phyloP scores from a whole-genome alignment of 768 basidiomycete species.

The Boletus reticuloceps region DNA sequence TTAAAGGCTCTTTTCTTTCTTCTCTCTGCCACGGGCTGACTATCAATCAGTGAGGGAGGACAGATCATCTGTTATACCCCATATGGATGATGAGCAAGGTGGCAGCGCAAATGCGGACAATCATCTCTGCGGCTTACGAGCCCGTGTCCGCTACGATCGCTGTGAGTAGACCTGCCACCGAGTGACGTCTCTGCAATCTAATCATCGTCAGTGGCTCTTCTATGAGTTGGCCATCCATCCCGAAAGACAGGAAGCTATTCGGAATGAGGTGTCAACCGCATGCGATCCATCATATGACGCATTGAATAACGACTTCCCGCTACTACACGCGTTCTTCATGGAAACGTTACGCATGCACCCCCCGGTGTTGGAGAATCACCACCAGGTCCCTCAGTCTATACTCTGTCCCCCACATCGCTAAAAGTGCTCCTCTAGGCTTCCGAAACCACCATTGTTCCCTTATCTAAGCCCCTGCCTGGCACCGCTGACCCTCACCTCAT shows the following conservation, averaged over 20 bases:
- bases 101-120: slow-evolving; percentile 59
- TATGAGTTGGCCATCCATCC: slow-evolving; percentile 58
- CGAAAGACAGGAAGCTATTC: slow-evolving; percentile 51
- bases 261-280: slow-evolving; percentile 49
- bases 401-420: background rate
- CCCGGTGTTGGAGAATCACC: slow-evolving; percentile 62
- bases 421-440: slow-evolving; percentile 38
- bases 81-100: slow-evolving; percentile 49
- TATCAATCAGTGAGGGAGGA: slow-evolving; percentile 40
- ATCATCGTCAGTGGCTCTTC: slow-evolving; percentile 52
- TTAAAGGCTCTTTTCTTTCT: background rate
- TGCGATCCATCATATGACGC: slow-evolving; percentile 51
- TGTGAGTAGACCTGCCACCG: slow-evolving; percentile 19
- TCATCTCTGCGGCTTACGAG: slow-evolving; percentile 56
- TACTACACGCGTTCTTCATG: slow-evolving; percentile 60
- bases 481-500: slow-evolving; percentile 41
- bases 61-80: slow-evolving; percentile 35
- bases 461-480: slow-evolving; percentile 50
- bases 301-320: slow-evolving; percentile 45
- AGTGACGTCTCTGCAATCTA: slow-evolving; percentile 2
- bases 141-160: slow-evolving; percentile 36
- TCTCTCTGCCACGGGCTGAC: slow-evolving; percentile 1
- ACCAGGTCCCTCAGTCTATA: slow-evolving; percentile 40
- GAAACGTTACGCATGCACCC: slow-evolving; percentile 64
- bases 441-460: slow-evolving; percentile 51